A percentile compares a stretch with the other conserved stretches of the same genome.
Evolutionary conservation across 495 filamentous ascomycete genomes (phyloP).

Genomic region (Astrocystis sublimbata): DNA sequence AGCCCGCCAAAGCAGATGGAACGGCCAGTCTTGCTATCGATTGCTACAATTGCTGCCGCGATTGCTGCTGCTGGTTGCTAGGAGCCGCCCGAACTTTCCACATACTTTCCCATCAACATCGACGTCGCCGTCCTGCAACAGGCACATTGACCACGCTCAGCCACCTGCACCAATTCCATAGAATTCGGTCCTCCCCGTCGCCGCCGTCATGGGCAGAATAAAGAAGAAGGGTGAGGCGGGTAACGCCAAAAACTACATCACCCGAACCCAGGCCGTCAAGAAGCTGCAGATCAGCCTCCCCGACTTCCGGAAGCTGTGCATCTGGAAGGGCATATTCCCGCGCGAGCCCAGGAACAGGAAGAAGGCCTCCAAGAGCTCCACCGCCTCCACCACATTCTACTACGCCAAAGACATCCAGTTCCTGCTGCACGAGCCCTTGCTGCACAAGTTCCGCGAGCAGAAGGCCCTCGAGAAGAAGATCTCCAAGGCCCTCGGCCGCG

Average conservation of each 20-base stretch:
- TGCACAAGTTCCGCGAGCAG: constrained; percentile 94
- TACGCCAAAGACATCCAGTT: constrained; percentile 99
- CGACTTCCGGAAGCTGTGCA: constrained; percentile 96
- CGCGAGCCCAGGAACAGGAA: constrained; percentile 95
- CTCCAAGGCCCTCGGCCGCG: constrained; percentile 81
- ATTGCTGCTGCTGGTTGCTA: too few relatives aligned
- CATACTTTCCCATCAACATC: constrained; percentile 13
- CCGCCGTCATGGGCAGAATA: constrained; percentile 69
- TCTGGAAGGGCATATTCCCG: constrained; percentile 99
- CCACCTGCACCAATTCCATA: constrained; percentile 7
- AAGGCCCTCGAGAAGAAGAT: constrained; percentile 97
- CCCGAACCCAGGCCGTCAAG: constrained; percentile 90
- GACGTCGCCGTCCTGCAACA: not conserved
- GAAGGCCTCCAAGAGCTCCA: constrained; percentile 90
- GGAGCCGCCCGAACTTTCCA: constrained; percentile 10
- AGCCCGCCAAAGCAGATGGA: too few relatives aligned
- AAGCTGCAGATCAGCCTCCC: constrained; percentile 96
- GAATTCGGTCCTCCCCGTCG: not conserved
- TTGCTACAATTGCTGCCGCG: constrained; percentile 8
- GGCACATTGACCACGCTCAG: not conserved
- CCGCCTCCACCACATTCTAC: constrained; percentile 93
- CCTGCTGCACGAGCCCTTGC: constrained; percentile 92
- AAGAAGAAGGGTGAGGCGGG: constrained; percentile 96
- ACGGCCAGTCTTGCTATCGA: constrained; percentile 24
- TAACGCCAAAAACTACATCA: constrained; percentile 97